Evolutionary conservation across 2,329 filamentous ascomycete species (phyloP).

Genomic region (Chalaropsis ovoidea): DNA sequence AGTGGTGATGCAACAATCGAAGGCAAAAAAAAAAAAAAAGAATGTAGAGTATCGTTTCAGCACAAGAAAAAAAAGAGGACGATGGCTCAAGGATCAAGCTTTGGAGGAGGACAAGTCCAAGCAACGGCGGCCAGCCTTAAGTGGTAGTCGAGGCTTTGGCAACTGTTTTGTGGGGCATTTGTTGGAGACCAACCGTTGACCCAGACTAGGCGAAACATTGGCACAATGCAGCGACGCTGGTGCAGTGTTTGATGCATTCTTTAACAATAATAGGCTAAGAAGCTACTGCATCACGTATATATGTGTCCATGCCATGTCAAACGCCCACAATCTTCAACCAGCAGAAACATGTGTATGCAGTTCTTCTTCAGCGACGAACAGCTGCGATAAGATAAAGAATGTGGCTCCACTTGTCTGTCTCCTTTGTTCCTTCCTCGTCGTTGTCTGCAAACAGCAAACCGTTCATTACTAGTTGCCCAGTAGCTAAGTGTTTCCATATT

Average conservation of each 20-base stretch:
- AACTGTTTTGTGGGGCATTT: background rate
- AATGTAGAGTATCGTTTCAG: conserved; percentile 9
- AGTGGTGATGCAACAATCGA: background rate
- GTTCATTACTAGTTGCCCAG: background rate
- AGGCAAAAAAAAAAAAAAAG: background rate
- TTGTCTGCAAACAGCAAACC: background rate
- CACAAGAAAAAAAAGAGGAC: background rate
- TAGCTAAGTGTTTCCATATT: background rate
- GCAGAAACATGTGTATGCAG: too few species aligned
- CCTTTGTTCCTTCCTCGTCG: background rate
- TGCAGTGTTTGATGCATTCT: too few species aligned
- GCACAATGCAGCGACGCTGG: too few species aligned
- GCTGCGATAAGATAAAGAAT: background rate
- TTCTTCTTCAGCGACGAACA: too few species aligned
- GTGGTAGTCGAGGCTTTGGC: background rate
- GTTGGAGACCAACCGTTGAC: background rate
- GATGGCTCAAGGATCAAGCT: conserved; percentile 5
- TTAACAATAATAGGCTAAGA: too few species aligned
- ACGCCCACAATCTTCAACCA: too few species aligned
- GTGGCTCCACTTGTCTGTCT: background rate
- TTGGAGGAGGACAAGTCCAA: background rate
- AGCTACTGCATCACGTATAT: too few species aligned
- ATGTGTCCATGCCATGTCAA: too few species aligned
- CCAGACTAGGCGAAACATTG: too few species aligned
- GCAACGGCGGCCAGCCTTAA: too few species aligned